Evolutionary conservation across 495 filamentous ascomycete genomes (phyloP).

Genomic region (Choiromyces venosus): DNA sequence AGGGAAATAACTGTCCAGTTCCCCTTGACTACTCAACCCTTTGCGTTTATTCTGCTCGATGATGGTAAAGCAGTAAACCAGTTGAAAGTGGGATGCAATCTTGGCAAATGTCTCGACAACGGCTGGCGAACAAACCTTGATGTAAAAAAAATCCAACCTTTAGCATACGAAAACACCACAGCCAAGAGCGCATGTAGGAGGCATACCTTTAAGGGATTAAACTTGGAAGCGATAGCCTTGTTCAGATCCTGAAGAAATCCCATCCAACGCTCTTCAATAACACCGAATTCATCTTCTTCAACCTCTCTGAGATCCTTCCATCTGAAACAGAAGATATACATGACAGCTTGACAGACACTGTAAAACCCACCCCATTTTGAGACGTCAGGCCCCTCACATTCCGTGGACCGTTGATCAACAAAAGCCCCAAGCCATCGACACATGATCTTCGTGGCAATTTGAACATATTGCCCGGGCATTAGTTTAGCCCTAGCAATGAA

Average conservation of each 20-base stretch:
- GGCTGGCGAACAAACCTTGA: slow-evolving; percentile 68
- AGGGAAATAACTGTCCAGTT: slow-evolving; percentile 85
- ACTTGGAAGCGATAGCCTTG: slow-evolving; percentile 69
- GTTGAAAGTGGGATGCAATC: slow-evolving; percentile 71
- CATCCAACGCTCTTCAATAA: slow-evolving; percentile 58
- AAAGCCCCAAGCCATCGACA: slow-evolving; percentile 65
- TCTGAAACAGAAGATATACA: slow-evolving; percentile 97
- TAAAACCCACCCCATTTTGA: slow-evolving; percentile 80
- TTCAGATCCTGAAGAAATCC: slow-evolving; percentile 63
- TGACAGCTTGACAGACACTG: slow-evolving; percentile 73
- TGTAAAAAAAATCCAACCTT: slow-evolving; percentile 69
- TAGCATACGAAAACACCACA: slow-evolving; percentile 58
- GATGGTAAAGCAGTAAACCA: slow-evolving; percentile 80
- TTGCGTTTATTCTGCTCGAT: slow-evolving; percentile 86
- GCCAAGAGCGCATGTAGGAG: slow-evolving; percentile 54
- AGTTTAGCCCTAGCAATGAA: slow-evolving; percentile 84
- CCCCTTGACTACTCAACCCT: slow-evolving; percentile 41
- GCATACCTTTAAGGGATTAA: slow-evolving; percentile 94
- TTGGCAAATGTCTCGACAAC: slow-evolving; percentile 90
- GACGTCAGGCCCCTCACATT: slow-evolving; percentile 76
- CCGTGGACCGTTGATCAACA: slow-evolving; percentile 56
- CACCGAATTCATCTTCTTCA: slow-evolving; percentile 45
- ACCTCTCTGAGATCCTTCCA: slow-evolving; percentile 74
- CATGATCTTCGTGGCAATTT: slow-evolving; percentile 69
- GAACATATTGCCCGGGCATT: slow-evolving; percentile 66